Conservation (phyloP, 495 filamentous ascomycete species). For the Hypoxylon fragiforme region DNA sequence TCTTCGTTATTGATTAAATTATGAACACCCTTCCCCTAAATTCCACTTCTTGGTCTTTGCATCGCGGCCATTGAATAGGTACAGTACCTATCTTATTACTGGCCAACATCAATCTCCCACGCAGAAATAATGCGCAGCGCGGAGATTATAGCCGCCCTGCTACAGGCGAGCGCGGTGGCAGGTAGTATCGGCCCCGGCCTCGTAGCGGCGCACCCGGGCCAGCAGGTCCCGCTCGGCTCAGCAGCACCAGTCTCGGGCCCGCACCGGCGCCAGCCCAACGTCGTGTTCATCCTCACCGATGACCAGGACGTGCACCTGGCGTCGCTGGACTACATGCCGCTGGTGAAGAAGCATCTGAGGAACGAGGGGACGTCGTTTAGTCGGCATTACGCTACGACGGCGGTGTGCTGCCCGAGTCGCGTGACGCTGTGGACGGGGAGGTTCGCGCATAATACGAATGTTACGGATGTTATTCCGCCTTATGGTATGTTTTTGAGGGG, state of each 20-base stretch:
- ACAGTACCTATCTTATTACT: no score
- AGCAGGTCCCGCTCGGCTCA: constrained; percentile 10
- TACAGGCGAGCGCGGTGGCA: background rate
- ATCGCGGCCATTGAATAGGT: no score
- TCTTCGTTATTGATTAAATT: constrained; percentile 8
- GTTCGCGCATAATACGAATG: constrained; percentile 71
- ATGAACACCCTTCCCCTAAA: background rate
- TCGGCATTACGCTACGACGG: constrained; percentile 61
- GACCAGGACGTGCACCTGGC: constrained; percentile 62
- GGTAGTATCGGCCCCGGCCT: constrained; percentile 1
- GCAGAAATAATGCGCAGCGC: constrained; percentile 12
- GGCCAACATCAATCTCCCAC: no score
- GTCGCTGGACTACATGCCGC: constrained; percentile 59
- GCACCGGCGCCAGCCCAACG: constrained; percentile 29
- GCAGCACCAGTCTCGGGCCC: background rate
- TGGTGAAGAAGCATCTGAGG: constrained; percentile 50
- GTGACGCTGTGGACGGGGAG: constrained; percentile 65
- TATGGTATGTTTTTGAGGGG: no score
- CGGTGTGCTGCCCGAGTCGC: constrained; percentile 64
- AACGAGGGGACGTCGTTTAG: constrained; percentile 55
- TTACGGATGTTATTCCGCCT: constrained; percentile 65
- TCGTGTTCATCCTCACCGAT: constrained; percentile 61
- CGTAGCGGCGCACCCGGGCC: constrained; percentile 5
- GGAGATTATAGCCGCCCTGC: background rate
- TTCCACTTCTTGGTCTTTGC: background rate